These are phyloP conservation scores for Cercospora brassicicola DNA, from an alignment of 2,329 filamentous ascomycete species.

Conservation along the genomic window DNA sequence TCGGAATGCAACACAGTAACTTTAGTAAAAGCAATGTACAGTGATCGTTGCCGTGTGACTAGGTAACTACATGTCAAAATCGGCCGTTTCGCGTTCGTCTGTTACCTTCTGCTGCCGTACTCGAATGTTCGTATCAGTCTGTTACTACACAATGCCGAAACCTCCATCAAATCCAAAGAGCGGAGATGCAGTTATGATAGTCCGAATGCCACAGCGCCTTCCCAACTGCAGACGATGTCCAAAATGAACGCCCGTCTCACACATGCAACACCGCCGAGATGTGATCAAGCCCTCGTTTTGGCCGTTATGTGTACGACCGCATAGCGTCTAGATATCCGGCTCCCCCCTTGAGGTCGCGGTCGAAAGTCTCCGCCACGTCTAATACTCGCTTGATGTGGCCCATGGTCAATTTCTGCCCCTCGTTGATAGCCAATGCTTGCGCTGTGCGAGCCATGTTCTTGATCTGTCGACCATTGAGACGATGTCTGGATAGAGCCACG, in stretches of 20 bases:
- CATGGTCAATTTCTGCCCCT: conserved; percentile 70
- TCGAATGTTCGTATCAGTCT: background rate
- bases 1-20: no score
- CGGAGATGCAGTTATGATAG: background rate
- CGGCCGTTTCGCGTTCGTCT: background rate
- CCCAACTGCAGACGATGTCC: background rate
- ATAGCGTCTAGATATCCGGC: conserved; percentile 79
- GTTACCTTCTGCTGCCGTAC: conserved; percentile 1
- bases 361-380: conserved; percentile 80
- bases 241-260: conserved; percentile 1
- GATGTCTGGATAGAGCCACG: conserved; percentile 64
- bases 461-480: conserved; percentile 72
- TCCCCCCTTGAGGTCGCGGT: conserved; percentile 78
- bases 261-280: no score
- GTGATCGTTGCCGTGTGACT: background rate
- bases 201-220: background rate
- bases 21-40: background rate
- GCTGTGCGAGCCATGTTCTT: conserved; percentile 85
- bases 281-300: background rate
- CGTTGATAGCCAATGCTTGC: conserved; percentile 77
- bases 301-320: conserved; percentile 66
- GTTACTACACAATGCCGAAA: background rate
- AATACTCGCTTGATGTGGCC: conserved; percentile 77
- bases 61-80: background rate
- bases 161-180: background rate